These are phyloP conservation scores for Penicillium crystallinum DNA, from an alignment of 495 filamentous ascomycete genomes.

Conservation along the genomic window DNA sequence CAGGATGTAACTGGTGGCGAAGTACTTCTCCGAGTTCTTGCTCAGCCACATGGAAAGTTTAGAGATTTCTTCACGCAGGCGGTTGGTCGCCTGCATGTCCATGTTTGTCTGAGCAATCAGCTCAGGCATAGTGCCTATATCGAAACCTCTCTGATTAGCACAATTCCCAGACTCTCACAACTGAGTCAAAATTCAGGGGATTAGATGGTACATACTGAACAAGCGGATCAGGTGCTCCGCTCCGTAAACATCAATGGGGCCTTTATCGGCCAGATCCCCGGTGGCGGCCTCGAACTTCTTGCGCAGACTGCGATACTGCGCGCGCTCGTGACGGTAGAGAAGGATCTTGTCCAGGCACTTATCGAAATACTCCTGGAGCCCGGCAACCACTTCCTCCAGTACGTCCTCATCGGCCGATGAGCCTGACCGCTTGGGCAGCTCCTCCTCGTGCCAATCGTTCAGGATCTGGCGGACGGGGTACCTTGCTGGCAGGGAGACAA, in stretches of 20 bases:
- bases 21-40: slow-evolving; percentile 67
- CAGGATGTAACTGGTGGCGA: slow-evolving; percentile 70
- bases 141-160: slow-evolving; percentile 8
- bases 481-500: slow-evolving; percentile 75
- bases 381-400: slow-evolving; percentile 79
- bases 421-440: slow-evolving; percentile 58
- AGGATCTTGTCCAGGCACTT: slow-evolving; percentile 78
- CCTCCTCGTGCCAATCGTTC: slow-evolving; percentile 66
- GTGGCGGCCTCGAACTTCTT: slow-evolving; percentile 53
- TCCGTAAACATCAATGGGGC: slow-evolving; percentile 75
- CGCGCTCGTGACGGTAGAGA: slow-evolving; percentile 85
- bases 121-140: slow-evolving; percentile 79
- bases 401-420: slow-evolving; percentile 67
- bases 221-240: slow-evolving; percentile 85
- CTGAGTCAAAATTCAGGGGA: not conserved
- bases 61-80: slow-evolving; percentile 78
- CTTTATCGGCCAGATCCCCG: slow-evolving; percentile 58
- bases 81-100: slow-evolving; percentile 82
- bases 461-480: slow-evolving; percentile 72
- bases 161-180: not conserved
- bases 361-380: slow-evolving; percentile 88
- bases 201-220: slow-evolving; percentile 58
- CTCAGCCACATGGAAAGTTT: slow-evolving; percentile 78
- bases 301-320: slow-evolving; percentile 71
- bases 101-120: slow-evolving; percentile 96